These are phyloP conservation scores for Aspergillus ibericus DNA, from an alignment of 2,329 filamentous ascomycete species.

Conservation along the genomic window DNA sequence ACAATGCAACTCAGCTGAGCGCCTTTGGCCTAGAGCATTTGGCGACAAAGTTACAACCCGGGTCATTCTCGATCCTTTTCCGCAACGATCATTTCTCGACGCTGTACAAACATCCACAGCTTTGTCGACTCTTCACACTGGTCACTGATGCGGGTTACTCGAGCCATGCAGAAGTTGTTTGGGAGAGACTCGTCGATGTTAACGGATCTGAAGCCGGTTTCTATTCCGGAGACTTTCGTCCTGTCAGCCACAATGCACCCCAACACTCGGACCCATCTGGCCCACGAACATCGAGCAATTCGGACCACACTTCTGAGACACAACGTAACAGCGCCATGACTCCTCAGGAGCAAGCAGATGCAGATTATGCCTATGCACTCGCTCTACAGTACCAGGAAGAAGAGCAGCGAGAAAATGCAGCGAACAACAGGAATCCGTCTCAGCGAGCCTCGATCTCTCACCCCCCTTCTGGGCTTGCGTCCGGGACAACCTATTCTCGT, in stretches of 20 bases:
- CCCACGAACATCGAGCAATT: constrained; percentile 29
- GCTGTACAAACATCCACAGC: constrained; percentile 81
- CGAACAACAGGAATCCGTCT: constrained; percentile 71
- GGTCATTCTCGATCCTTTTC: constrained; percentile 86
- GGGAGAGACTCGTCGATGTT: constrained; percentile 89
- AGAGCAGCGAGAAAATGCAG: constrained; percentile 65
- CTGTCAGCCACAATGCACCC: constrained; percentile 64
- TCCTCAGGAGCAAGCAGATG: constrained; percentile 66
- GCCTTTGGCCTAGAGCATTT: constrained; percentile 76
- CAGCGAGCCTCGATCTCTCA: constrained; percentile 23
- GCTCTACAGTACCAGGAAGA: constrained; percentile 94
- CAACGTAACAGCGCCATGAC: constrained; percentile 21
- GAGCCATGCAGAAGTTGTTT: constrained; percentile 85
- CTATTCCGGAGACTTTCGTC: constrained; percentile 84
- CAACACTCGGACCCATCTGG: constrained; percentile 30
- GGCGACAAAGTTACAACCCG: constrained; percentile 67
- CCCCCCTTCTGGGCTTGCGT: constrained; percentile 18
- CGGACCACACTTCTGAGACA: constrained; percentile 3
- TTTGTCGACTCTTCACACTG: constrained; percentile 72
- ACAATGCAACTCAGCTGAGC: constrained; percentile 84
- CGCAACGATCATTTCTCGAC: constrained; percentile 97
- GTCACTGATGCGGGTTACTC: constrained; percentile 93
- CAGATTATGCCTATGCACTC: constrained; percentile 80
- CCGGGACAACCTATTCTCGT: constrained; percentile 9
- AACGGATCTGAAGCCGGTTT: constrained; percentile 80